Percentiles rank a stretch among this genome's conserved stretches.
phyloP scores from a whole-genome alignment of 345 rosid species.

The Salix brachista region DNA sequence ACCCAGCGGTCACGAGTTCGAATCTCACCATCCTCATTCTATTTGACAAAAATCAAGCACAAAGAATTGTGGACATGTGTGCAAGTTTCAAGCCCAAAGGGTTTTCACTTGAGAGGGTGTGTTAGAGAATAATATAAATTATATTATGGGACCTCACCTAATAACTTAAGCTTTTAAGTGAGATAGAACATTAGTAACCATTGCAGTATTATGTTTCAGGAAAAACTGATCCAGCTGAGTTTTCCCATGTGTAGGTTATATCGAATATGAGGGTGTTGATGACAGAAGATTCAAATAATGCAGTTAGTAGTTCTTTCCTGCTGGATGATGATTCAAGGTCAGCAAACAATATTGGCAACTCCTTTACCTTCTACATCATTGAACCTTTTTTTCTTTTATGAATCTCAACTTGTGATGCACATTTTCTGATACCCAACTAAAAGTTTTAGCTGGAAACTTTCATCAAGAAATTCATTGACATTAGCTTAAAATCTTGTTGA shows the following conservation, averaged over 20 bases:
- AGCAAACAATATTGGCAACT: neutral
- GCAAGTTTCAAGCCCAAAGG: no score
- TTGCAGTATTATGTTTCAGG: neutral
- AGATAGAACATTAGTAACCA: neutral
- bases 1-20: no score
- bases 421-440: neutral
- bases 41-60: no score
- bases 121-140: no score
- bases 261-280: constrained; percentile 84
- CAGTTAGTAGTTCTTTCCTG: constrained; percentile 88
- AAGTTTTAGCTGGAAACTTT: neutral
- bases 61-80: no score
- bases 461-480: neutral
- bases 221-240: neutral
- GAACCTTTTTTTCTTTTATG: neutral
- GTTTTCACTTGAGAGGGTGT: no score
- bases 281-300: constrained; percentile 97
- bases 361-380: neutral
- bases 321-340: constrained; percentile 96
- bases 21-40: no score
- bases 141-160: rapidly evolving
- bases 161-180: no score
- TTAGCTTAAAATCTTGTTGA: neutral
- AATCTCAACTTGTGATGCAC: neutral
- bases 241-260: constrained; percentile 51